phyloP scores from a whole-genome alignment of 2,329 filamentous ascomycete genomes.

The Lasiodiplodia citricola region DNA sequence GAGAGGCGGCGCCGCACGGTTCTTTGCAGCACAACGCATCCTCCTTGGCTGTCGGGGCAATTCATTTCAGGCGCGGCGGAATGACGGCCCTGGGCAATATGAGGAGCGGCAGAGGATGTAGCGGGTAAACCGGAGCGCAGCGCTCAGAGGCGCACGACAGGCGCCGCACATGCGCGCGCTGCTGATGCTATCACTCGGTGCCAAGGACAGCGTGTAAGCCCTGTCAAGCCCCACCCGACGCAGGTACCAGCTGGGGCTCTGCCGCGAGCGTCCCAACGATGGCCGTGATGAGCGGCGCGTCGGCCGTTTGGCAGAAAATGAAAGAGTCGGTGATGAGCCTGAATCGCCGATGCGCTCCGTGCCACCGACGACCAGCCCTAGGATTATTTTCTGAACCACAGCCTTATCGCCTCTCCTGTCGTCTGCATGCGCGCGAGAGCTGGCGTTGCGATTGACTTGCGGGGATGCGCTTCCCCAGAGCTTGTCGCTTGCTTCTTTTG shows the following conservation, averaged over 20 bases:
- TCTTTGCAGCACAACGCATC: neutral
- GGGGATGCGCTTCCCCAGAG: neutral
- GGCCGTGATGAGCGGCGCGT: neutral
- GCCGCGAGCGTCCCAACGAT: conserved; percentile 5
- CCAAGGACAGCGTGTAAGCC: conserved; percentile 8
- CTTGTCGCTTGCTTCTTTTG: neutral
- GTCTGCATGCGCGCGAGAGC: neutral
- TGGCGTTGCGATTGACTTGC: neutral
- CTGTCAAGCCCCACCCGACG: conserved; percentile 20
- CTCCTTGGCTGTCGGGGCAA: neutral
- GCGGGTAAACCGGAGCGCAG: conserved; percentile 1
- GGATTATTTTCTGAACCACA: neutral
- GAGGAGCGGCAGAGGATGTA: no score
- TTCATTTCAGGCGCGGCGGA: neutral
- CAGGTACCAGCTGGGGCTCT: conserved; percentile 22
- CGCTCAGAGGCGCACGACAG: neutral
- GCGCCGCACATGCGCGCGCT: neutral
- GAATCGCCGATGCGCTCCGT: conserved; percentile 13
- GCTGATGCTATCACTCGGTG: neutral
- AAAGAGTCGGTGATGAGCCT: conserved; percentile 21
- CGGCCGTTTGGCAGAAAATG: conserved; percentile 3
- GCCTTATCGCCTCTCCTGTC: neutral
- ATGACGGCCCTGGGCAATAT: neutral
- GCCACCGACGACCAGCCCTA: neutral
- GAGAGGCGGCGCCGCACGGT: neutral